These are phyloP conservation scores for Saccharomycopsis hybrid DNA, from an alignment of 1,139 yeast species.

Conservation along the genomic window DNA sequence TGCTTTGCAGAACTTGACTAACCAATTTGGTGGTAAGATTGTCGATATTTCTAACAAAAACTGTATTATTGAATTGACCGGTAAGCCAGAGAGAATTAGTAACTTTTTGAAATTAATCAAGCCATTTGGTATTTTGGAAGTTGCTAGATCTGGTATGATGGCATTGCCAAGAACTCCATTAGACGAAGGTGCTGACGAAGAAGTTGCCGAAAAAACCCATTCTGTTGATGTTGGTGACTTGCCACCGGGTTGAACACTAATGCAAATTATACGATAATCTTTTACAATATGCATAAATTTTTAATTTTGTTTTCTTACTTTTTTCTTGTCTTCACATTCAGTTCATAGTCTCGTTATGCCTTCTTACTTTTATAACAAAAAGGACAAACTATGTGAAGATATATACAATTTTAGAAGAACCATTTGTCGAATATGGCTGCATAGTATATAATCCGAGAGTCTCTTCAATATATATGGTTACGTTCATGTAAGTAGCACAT, in stretches of 20 bases:
- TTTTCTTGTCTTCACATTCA: no score
- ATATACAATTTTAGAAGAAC: no score
- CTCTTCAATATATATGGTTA: no score
- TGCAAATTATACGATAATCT: no score
- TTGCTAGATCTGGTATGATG: constrained; percentile 98
- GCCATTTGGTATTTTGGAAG: constrained; percentile 94
- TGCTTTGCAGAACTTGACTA: constrained; percentile 73
- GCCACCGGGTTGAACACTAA: constrained; percentile 97
- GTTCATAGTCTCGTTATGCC: no score
- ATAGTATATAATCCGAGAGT: no score
- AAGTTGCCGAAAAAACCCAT: constrained; percentile 55
- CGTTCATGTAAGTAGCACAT: no score
- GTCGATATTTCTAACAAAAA: constrained; percentile 91
- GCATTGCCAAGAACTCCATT: constrained; percentile 95
- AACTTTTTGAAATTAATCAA: constrained; percentile 83
- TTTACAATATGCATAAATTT: no score
- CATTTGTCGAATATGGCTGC: no score
- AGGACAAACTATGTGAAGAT: no score
- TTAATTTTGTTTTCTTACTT: no score
- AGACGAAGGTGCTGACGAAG: constrained; percentile 46
- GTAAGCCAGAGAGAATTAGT: constrained; percentile 85
- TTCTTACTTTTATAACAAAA: no score
- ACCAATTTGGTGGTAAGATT: constrained; percentile 86
- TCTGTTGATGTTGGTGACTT: constrained; percentile 68
- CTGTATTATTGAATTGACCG: constrained; percentile 89